phyloP scores from a whole-genome alignment of 768 basidiomycete species.

The Lactarius indigo region DNA sequence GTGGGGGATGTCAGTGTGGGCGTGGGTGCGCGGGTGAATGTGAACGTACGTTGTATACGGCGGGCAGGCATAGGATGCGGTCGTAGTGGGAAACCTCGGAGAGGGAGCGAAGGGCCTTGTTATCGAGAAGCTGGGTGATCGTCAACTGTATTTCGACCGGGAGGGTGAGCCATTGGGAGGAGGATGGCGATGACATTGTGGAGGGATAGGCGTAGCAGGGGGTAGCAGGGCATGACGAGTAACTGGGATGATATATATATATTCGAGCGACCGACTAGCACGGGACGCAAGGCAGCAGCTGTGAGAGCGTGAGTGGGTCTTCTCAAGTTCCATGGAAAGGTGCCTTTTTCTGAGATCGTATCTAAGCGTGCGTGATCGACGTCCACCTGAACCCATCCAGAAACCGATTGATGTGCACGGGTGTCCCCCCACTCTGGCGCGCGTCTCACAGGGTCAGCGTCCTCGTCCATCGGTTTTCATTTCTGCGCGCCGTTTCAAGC shows the following conservation, averaged over 20 bases:
- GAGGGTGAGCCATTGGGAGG: conserved; percentile 16
- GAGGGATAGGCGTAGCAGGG: background rate
- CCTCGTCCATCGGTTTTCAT: conserved; percentile 15
- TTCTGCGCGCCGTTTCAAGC: background rate
- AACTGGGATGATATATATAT: conserved; percentile 7
- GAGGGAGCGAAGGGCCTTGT: conserved; percentile 19
- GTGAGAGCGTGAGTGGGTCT: background rate
- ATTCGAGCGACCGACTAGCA: conserved; percentile 20
- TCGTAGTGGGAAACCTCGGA: conserved; percentile 9
- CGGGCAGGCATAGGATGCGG: conserved; percentile 18
- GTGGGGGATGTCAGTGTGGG: background rate
- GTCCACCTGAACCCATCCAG: background rate
- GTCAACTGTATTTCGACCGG: conserved; percentile 24
- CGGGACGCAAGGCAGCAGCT: conserved; percentile 10
- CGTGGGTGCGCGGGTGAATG: background rate
- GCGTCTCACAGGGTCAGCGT: conserved; percentile 12
- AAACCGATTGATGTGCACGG: conserved; percentile 2
- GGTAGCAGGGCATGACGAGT: background rate
- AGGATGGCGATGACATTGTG: background rate
- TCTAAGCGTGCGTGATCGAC: conserved; percentile 20
- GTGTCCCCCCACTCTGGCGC: conserved; percentile 1
- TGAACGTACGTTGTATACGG: conserved; percentile 21
- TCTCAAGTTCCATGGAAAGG: conserved; percentile 19
- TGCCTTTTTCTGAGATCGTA: conserved; percentile 19
- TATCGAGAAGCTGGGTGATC: conserved; percentile 23